Evolutionary conservation across 2,329 filamentous ascomycete species (phyloP), one percentile per base, ranked within the genome.

Genomic region (Teratosphaeriaceae sp.): DNA sequence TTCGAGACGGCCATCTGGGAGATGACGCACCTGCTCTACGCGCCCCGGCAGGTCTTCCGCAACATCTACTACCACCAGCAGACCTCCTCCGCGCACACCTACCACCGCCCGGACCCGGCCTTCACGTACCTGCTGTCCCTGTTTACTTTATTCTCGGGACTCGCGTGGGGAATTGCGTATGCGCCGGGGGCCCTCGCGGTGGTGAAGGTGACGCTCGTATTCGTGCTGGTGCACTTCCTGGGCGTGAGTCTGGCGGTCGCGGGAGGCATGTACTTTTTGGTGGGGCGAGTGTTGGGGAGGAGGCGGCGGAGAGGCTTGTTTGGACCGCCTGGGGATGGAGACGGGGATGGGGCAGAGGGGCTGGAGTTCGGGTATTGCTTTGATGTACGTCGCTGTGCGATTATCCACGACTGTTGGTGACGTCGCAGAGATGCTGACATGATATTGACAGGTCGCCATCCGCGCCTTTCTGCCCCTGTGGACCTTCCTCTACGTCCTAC

Each of bases 1-100:
- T 84, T 84, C 59, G 80, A 84, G 60, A 82, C 82, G 72, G 80
- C 80, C 16, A 76, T 82, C 53, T 84, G 80, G 80, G 80, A 84
- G 62, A 84, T 84, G 76, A 81, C 78, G 48, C 78, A 75, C 55
- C 68, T 84, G 41, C 70, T 84, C 50, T 78, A 84, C 58, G 77
- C 79, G 23, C 80, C 80, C 0, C 84, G 83, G 66, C 83, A 83
- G 60, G 80, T 84, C 39, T 84, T 84, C 61, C 71, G 80, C 49
- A 80, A 78, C 34, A 82, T 84, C 62, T 84, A 83, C 62, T 82
- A 84, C 57, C 79, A 84, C 65, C n/a, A n/a, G n/a, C n/a, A n/a
- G n/a, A n/a, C n/a, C n/a, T n/a, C n/a, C n/a, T n/a, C n/a, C n/a
- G n/a, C n/a, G n/a, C n/a, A 83, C 59, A 81, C 79, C 49, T 84